These are phyloP conservation scores for Cercospora berteroae DNA, from an alignment of 2,329 filamentous ascomycete species.

Conservation along the genomic window DNA sequence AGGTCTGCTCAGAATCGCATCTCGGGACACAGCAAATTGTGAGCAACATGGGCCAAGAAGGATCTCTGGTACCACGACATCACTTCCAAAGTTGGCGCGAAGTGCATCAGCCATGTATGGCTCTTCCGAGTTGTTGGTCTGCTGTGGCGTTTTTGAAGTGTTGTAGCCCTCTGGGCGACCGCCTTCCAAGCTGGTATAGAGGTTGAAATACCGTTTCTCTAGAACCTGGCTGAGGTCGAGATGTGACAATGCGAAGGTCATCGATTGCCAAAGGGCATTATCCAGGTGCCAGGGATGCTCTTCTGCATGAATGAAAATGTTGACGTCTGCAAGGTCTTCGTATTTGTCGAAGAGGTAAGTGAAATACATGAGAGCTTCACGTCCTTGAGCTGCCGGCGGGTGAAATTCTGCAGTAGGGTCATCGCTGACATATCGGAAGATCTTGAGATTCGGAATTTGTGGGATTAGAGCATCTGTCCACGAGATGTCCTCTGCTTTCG, in stretches of 20 bases:
- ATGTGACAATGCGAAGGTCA: constrained; percentile 16
- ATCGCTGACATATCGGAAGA: constrained; percentile 24
- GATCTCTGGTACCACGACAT: constrained; percentile 13
- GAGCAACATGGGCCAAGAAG: constrained; percentile 24
- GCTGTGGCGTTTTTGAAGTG: constrained; percentile 15
- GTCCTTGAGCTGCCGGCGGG: constrained; percentile 57
- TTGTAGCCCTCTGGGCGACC: constrained; percentile 20
- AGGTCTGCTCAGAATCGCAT: constrained; percentile 14
- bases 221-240: constrained; percentile 18
- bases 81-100: constrained; percentile 19
- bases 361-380: constrained; percentile 62
- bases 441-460: constrained; percentile 22
- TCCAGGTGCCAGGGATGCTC: constrained; percentile 23
- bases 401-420: constrained; percentile 44
- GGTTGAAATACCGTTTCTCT: constrained; percentile 20
- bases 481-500: constrained; percentile 19
- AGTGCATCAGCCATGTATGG: constrained; percentile 20
- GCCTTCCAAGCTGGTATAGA: constrained; percentile 20
- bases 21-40: constrained; percentile 21
- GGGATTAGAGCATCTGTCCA: constrained; percentile 18
- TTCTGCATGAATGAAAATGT: constrained; percentile 58
- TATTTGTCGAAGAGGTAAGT: constrained; percentile 62
- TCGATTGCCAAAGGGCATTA: constrained; percentile 12
- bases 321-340: constrained; percentile 56
- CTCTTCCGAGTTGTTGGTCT: constrained; percentile 19